phyloP scores from a whole-genome alignment of 108 stramenopile genomes.

The Cylindrotheca fusiformis region DNA sequence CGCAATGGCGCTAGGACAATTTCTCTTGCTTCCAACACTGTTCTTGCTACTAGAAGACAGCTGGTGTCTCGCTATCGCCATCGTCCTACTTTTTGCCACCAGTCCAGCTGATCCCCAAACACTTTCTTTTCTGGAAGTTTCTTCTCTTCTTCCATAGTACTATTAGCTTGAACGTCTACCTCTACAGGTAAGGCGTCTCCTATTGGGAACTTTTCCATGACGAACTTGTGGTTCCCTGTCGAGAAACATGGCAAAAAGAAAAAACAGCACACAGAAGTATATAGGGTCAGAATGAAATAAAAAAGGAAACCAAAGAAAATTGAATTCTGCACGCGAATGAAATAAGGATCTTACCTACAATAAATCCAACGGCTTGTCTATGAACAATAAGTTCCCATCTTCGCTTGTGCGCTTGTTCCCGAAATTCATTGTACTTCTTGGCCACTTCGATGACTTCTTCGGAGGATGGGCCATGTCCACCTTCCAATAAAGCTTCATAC shows the following conservation, averaged over 20 bases:
- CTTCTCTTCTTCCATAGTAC: constrained; percentile 4
- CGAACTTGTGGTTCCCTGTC: constrained; percentile 62
- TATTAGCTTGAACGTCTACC: constrained; percentile 11
- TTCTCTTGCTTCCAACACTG: too few relatives aligned
- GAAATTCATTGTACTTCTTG: constrained; percentile 52
- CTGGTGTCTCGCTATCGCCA: constrained; percentile 44
- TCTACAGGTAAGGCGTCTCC: constrained; percentile 41
- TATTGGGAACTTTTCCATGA: constrained; percentile 70
- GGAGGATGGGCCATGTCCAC: background rate
- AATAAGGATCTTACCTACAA: constrained; percentile 29
- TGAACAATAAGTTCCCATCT: constrained; percentile 87
- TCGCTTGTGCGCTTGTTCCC: constrained; percentile 57
- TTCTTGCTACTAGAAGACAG: too few relatives aligned
- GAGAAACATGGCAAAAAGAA: too few relatives aligned
- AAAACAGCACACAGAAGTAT: too few relatives aligned
- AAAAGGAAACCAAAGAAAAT: background rate
- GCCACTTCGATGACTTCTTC: constrained; percentile 36
- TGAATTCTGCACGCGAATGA: too few relatives aligned
- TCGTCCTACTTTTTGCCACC: constrained; percentile 74
- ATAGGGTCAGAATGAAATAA: too few relatives aligned
- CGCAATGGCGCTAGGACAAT: too few relatives aligned
- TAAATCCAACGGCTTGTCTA: constrained; percentile 82
- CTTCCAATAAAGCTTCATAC: constrained; percentile 31
- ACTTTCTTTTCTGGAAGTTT: constrained; percentile 22
- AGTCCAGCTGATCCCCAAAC: constrained; percentile 71